Conservation (phyloP, 2,329 filamentous ascomycete species). For the Apiospora sp. region DNA sequence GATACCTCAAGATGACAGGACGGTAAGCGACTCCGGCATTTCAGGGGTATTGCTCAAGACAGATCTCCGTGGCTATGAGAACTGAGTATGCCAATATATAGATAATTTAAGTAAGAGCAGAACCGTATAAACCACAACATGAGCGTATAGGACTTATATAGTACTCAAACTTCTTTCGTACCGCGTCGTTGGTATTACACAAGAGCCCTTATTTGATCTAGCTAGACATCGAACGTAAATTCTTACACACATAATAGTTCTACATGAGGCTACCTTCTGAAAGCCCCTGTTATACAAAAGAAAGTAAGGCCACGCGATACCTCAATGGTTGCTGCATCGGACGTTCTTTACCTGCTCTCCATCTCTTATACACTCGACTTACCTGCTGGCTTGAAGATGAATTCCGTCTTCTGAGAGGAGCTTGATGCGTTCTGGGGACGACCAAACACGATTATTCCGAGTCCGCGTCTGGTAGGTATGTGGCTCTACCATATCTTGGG, state of each 20-base stretch:
- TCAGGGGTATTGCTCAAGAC: neutral
- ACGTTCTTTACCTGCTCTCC: neutral
- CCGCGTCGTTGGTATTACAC: neutral
- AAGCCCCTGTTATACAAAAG: neutral
- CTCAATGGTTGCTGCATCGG: neutral
- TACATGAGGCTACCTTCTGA: neutral
- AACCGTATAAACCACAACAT: neutral
- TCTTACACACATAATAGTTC: neutral
- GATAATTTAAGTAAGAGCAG: neutral
- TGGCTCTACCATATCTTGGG: neutral
- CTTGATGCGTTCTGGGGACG: neutral
- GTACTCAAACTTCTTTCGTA: neutral
- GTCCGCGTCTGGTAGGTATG: neutral
- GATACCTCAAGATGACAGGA: neutral
- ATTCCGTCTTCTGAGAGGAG: neutral
- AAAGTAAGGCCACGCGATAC: neutral
- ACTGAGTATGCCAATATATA: neutral
- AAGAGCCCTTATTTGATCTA: neutral
- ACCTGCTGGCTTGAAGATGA: neutral
- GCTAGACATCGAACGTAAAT: neutral
- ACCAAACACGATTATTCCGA: too few species aligned
- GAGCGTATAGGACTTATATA: neutral
- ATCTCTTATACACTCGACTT: neutral
- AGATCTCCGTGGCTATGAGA: neutral
- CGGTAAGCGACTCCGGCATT: neutral